phyloP scores from a whole-genome alignment of 75 land plant genomes.

The Cryptomeria japonica region DNA sequence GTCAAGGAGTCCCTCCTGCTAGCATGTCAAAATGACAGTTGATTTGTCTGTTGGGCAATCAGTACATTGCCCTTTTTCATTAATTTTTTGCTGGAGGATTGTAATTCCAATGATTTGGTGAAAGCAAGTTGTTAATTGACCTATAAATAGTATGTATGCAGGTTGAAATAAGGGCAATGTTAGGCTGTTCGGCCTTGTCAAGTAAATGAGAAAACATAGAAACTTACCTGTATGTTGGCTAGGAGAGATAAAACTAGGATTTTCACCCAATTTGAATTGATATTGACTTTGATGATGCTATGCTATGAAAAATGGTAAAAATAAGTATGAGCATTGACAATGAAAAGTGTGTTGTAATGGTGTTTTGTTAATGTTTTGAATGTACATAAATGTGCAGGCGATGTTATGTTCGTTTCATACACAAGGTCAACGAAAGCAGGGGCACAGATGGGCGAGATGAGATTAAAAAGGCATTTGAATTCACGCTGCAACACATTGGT shows the following conservation, averaged over 20 bases:
- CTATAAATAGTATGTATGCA: neutral
- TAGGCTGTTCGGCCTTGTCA: neutral
- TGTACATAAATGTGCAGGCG: conserved; percentile 44
- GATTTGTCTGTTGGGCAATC: neutral
- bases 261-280: neutral
- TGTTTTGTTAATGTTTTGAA: neutral
- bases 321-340: neutral
- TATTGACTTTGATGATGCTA: neutral
- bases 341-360: neutral
- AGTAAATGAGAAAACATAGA: neutral
- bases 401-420: conserved; percentile 92
- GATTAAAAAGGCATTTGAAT: conserved; percentile 95
- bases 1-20: neutral
- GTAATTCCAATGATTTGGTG: neutral
- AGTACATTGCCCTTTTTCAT: neutral
- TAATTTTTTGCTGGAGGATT: neutral
- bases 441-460: conserved; percentile 92
- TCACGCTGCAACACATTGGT: conserved; percentile 93
- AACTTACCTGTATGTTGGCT: neutral
- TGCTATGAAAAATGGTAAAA: neutral
- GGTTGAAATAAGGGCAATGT: neutral
- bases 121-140: neutral
- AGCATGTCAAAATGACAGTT: neutral
- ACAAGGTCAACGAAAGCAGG: conserved; percentile 83
- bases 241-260: neutral